Evolutionary conservation across 2,329 filamentous ascomycete genomes (phyloP).

Genomic region (Elsinoe ampelina): DNA sequence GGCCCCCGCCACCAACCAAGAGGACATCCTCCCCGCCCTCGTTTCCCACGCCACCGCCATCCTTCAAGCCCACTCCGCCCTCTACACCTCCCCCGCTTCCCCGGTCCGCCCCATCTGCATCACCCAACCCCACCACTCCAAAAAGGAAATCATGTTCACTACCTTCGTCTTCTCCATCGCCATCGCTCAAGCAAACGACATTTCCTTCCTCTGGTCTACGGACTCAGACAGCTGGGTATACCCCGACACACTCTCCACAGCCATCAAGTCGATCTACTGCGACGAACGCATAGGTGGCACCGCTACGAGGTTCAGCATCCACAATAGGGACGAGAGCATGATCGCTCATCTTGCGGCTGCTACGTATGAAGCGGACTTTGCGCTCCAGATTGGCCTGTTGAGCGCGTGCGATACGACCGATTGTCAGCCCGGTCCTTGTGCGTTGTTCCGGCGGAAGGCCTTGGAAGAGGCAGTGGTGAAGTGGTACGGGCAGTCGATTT

Average conservation of each 20-base stretch:
- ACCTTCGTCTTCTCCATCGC: constrained; percentile 9
- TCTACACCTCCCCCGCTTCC: neutral
- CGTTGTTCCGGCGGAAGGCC: neutral
- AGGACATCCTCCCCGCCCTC: neutral
- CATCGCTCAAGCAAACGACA: constrained; percentile 2
- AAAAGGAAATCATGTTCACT: constrained; percentile 11
- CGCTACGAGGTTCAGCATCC: constrained; percentile 2
- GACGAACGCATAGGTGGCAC: constrained; percentile 4
- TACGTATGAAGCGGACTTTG: constrained; percentile 11
- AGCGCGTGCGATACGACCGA: constrained; percentile 4
- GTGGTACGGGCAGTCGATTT: neutral
- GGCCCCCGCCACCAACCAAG: neutral
- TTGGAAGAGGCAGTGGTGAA: neutral
- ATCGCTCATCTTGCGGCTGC: constrained; percentile 3
- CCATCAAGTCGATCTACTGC: constrained; percentile 3
- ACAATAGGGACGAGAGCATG: neutral
- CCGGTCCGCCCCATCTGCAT: constrained; percentile 2
- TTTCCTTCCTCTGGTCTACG: constrained; percentile 2
- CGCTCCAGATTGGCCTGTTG: neutral
- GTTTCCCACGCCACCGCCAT: neutral
- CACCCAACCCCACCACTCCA: constrained; percentile 8
- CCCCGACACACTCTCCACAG: neutral
- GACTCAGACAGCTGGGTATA: constrained; percentile 1
- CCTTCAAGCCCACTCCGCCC: neutral
- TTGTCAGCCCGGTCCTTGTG: constrained; percentile 2